Percentiles rank a stretch among this genome's conserved stretches.
These are phyloP conservation scores for Colletotrichum cordylinicola DNA, from an alignment of 2,329 filamentous ascomycete species.

Conservation along the genomic window DNA sequence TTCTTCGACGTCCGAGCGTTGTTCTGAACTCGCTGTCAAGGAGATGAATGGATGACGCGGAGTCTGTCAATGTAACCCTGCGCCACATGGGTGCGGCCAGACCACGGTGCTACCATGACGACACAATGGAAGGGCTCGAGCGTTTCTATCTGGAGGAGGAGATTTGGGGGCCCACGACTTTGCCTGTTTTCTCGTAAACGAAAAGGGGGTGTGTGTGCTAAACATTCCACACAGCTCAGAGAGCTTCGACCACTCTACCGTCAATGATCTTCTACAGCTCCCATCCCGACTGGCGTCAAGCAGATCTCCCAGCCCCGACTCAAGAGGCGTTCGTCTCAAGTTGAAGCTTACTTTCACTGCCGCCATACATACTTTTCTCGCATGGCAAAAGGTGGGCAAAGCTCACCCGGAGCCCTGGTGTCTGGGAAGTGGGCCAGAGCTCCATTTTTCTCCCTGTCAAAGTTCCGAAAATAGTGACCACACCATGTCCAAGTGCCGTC, in stretches of 20 bases:
- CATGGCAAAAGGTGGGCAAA: neutral
- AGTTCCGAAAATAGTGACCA: neutral
- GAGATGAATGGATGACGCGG: slow-evolving; percentile 12
- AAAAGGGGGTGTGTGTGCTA: neutral
- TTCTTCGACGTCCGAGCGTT: neutral
- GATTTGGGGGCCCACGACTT: neutral
- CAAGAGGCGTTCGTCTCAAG: neutral
- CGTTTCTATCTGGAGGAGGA: neutral
- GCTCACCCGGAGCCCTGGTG: neutral
- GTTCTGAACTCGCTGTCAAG: neutral
- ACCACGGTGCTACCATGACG: neutral
- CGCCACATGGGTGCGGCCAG: neutral
- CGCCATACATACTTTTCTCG: neutral
- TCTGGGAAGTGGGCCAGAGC: neutral
- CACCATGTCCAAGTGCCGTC: neutral
- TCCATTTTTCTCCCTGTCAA: neutral
- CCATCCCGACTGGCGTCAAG: neutral
- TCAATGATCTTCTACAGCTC: neutral
- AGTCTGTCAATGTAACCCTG: slow-evolving; percentile 3
- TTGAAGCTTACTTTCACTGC: neutral
- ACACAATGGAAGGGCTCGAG: slow-evolving; percentile 2
- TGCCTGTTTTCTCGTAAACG: neutral
- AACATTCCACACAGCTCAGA: neutral
- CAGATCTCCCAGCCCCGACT: too few relatives aligned
- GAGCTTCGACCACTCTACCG: neutral